Percentiles rank a stretch among this genome's conserved stretches.
Conservation (phyloP, 352 stramenopile genomes). For the Phytopythium vexans region DNA sequence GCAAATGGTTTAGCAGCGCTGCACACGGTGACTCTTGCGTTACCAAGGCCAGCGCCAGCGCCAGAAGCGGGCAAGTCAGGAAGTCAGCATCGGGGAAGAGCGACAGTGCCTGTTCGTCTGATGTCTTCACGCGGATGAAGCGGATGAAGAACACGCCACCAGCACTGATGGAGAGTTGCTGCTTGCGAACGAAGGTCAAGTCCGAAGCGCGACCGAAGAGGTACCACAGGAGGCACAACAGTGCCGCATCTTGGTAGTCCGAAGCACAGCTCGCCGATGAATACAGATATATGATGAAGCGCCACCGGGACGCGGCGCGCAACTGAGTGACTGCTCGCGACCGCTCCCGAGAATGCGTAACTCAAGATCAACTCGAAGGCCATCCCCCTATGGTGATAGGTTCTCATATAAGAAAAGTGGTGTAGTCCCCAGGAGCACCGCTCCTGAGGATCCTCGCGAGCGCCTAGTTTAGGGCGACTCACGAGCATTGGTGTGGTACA, state of each 20-base stretch:
- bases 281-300: slow-evolving; percentile 21
- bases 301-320: slow-evolving; percentile 4
- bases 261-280: slow-evolving; percentile 1
- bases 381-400: too few relatives aligned
- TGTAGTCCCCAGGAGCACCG: too few relatives aligned
- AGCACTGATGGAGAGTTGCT: slow-evolving; percentile 14
- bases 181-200: slow-evolving; percentile 17
- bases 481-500: too few relatives aligned
- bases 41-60: slow-evolving; percentile 12
- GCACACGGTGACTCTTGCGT: slow-evolving; percentile 12
- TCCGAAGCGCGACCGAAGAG: slow-evolving; percentile 30
- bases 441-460: too few relatives aligned
- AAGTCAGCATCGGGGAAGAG: slow-evolving; percentile 21
- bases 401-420: too few relatives aligned
- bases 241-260: slow-evolving; percentile 29
- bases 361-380: too few relatives aligned
- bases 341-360: too few relatives aligned
- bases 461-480: too few relatives aligned
- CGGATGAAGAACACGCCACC: slow-evolving; percentile 19
- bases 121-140: slow-evolving; percentile 24
- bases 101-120: slow-evolving; percentile 20
- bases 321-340: too few relatives aligned
- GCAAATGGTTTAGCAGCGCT: slow-evolving; percentile 11
- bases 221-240: slow-evolving; percentile 29
- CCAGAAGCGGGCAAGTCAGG: slow-evolving; percentile 14